Percentiles rank a stretch among this genome's conserved stretches.
Evolutionary conservation across 176 grass and related monocot genomes (phyloP).

Genomic region (Bromus sterilis): DNA sequence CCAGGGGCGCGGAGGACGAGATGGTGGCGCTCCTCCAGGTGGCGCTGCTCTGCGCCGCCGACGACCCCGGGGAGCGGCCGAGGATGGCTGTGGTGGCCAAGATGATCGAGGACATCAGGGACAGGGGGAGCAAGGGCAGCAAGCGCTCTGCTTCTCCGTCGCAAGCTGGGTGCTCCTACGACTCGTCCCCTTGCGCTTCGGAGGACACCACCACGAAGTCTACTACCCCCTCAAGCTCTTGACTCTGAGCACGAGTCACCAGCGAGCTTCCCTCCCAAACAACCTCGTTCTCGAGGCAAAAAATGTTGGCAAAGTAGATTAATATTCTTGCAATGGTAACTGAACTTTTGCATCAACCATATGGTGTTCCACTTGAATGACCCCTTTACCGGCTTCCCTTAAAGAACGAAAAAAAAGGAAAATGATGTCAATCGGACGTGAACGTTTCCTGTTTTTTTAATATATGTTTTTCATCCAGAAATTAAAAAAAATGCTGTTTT

Average conservation of each 20-base stretch:
- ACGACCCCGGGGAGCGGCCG: slow-evolving; percentile 42
- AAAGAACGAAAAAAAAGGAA: too few relatives aligned
- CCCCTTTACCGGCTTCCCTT: too few relatives aligned
- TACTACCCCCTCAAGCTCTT: slow-evolving; percentile 49
- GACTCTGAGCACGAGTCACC: neutral
- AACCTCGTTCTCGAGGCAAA: too few relatives aligned
- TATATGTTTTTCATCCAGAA: too few relatives aligned
- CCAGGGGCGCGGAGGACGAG: slow-evolving; percentile 66
- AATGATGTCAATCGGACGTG: too few relatives aligned
- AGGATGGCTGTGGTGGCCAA: slow-evolving; percentile 74
- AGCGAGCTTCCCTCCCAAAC: neutral
- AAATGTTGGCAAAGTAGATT: too few relatives aligned
- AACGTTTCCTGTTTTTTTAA: too few relatives aligned
- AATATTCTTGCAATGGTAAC: too few relatives aligned
- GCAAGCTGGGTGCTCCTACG: slow-evolving; percentile 25
- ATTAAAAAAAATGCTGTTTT: too few relatives aligned
- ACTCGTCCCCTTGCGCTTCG: slow-evolving; percentile 52
- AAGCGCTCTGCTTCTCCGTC: slow-evolving; percentile 61
- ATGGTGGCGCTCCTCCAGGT: slow-evolving; percentile 87
- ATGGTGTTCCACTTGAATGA: too few relatives aligned
- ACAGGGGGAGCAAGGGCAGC: slow-evolving; percentile 73
- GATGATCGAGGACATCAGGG: slow-evolving; percentile 91
- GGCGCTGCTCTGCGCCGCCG: slow-evolving; percentile 73
- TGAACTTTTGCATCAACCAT: too few relatives aligned
- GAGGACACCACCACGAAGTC: slow-evolving; percentile 49